phyloP scores from a whole-genome alignment of 164 flowering plant genomes.

The Nymphaea thermarum region DNA sequence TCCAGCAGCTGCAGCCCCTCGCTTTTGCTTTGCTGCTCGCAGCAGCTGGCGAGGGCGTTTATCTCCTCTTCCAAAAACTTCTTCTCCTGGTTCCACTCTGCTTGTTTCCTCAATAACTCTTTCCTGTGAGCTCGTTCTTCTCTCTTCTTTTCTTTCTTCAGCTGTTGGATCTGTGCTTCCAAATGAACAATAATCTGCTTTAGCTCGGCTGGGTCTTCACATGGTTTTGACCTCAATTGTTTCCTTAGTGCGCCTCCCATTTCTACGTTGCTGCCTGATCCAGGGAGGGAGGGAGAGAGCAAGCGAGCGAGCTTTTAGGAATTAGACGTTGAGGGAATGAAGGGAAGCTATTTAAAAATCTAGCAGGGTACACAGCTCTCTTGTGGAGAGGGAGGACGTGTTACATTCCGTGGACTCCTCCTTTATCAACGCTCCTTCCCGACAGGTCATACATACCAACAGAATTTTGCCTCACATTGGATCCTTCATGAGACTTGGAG shows the following conservation, averaged over 20 bases:
- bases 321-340: background rate
- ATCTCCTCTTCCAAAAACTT: background rate
- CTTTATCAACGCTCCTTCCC: background rate
- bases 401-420: background rate
- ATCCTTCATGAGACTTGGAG: too few species aligned
- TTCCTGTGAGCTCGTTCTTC: background rate
- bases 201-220: background rate
- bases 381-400: background rate
- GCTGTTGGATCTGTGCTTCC: background rate
- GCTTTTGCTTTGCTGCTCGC: background rate
- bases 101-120: background rate
- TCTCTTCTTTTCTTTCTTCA: background rate
- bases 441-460: too few species aligned
- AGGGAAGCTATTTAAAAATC: background rate
- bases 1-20: constrained; percentile 3
- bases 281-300: too few species aligned
- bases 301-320: background rate
- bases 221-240: background rate
- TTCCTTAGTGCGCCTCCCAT: background rate
- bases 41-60: background rate
- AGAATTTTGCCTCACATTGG: too few species aligned
- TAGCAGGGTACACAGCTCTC: background rate
- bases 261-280: background rate
- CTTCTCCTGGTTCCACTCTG: background rate
- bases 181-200: background rate